Percentiles rank a stretch among this genome's conserved stretches.
Evolutionary conservation across 192 early-diverging fungal genomes (phyloP).

Genomic region (Linderina pennispora): DNA sequence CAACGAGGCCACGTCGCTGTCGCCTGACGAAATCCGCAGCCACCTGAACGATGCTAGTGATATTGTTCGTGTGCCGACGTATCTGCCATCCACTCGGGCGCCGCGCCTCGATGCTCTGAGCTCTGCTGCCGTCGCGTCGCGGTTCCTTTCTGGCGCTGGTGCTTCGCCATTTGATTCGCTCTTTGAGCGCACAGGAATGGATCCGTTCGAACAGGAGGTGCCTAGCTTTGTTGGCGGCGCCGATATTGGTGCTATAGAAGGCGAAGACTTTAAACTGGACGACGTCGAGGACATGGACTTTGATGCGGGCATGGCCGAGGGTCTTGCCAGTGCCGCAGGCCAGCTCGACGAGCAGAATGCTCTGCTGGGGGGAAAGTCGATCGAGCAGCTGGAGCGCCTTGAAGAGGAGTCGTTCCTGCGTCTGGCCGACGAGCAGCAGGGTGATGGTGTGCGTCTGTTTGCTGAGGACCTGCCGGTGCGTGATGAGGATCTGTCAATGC

Average conservation of each 20-base stretch:
- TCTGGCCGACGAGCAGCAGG: constrained; percentile 19
- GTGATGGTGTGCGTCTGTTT: constrained; percentile 31
- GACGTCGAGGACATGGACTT: constrained; percentile 37
- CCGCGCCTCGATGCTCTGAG: constrained; percentile 32
- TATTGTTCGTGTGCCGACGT: constrained; percentile 37
- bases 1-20: constrained; percentile 28
- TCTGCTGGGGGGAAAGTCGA: constrained; percentile 34
- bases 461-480: constrained; percentile 16
- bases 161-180: constrained; percentile 23
- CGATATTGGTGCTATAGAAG: constrained; percentile 3
- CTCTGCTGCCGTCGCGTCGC: constrained; percentile 31
- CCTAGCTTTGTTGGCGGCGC: constrained; percentile 6
- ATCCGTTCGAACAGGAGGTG: constrained; percentile 18
- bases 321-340: too few relatives aligned
- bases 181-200: constrained; percentile 12
- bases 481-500: constrained; percentile 20
- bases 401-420: constrained; percentile 47
- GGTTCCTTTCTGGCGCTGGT: constrained; percentile 12
- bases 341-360: constrained; percentile 21
- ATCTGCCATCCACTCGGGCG: constrained; percentile 20
- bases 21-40: constrained; percentile 28
- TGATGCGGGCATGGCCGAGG: constrained; percentile 14
- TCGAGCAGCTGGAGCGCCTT: constrained; percentile 42
- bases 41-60: constrained; percentile 29
- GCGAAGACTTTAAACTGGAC: constrained; percentile 20